Evolutionary conservation across 169 alveolate species (phyloP).

Genomic region (Cryptosporidium sp.): DNA sequence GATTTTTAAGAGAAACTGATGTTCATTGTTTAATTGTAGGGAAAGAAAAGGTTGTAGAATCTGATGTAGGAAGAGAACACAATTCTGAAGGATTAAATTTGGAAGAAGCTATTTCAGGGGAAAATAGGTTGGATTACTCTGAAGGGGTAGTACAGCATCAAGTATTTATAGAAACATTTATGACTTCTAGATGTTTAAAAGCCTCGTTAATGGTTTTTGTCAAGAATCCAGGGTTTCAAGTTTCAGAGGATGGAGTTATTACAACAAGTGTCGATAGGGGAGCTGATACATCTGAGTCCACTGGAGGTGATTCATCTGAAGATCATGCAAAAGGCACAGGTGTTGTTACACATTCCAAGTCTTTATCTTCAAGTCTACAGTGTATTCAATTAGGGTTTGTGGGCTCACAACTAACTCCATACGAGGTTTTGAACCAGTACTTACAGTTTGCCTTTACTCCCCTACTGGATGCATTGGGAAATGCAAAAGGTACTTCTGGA

Average conservation of each 20-base stretch:
- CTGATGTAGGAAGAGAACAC: slow-evolving; percentile 33
- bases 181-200: slow-evolving; percentile 66
- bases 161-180: slow-evolving; percentile 58
- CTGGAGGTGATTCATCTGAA: slow-evolving; percentile 9
- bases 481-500: slow-evolving; percentile 25
- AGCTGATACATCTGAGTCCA: neutral
- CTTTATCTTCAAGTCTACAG: slow-evolving; percentile 52
- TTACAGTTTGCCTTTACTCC: slow-evolving; percentile 81
- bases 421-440: slow-evolving; percentile 79
- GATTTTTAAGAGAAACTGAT: slow-evolving; percentile 82
- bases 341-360: neutral
- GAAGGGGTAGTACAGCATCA: slow-evolving; percentile 46
- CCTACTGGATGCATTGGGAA: slow-evolving; percentile 69
- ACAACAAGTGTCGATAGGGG: slow-evolving; percentile 64
- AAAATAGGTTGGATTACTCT: slow-evolving; percentile 31
- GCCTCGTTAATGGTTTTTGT: slow-evolving; percentile 77
- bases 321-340: slow-evolving; percentile 3
- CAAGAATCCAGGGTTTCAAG: slow-evolving; percentile 78
- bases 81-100: slow-evolving; percentile 7
- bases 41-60: slow-evolving; percentile 76
- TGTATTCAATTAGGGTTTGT: slow-evolving; percentile 78
- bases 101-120: slow-evolving; percentile 19
- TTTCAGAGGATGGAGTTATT: slow-evolving; percentile 76
- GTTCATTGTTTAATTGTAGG: slow-evolving; percentile 83
- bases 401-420: slow-evolving; percentile 74